Percentiles rank a stretch among this genome's conserved stretches.
These are phyloP conservation scores for Forsythia viridissima DNA, from an alignment of 257 asterid genomes.

Conservation along the genomic window DNA sequence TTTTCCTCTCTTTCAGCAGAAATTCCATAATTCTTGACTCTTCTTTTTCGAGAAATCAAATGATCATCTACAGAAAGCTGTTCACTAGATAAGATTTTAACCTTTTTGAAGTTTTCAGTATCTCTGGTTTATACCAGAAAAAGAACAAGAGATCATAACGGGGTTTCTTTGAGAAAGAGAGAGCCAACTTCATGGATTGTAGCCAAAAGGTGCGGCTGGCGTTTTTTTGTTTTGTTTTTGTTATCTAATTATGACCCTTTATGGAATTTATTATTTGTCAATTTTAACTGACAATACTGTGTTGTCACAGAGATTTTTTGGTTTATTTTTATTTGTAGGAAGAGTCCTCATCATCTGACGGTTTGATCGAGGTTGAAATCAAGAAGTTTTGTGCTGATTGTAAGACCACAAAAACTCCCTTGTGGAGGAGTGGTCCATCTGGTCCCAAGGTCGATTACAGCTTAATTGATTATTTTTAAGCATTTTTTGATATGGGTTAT, in stretches of 20 bases:
- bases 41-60: neutral
- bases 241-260: too few species aligned
- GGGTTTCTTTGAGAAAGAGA: neutral
- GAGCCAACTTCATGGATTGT: constrained; percentile 37
- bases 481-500: neutral
- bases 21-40: neutral
- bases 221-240: neutral
- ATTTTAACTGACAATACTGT: neutral
- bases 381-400: constrained; percentile 56
- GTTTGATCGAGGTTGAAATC: constrained; percentile 10
- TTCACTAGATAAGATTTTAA: neutral
- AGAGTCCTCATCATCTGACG: constrained; percentile 32
- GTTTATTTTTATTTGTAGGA: constrained; percentile 25
- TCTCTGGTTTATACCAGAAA: neutral
- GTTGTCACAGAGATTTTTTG: neutral
- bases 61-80: neutral
- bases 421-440: constrained; percentile 78
- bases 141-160: neutral
- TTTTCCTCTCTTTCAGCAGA: neutral
- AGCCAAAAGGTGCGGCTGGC: constrained; percentile 36
- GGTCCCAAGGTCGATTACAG: constrained; percentile 61
- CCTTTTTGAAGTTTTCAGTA: neutral
- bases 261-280: neutral
- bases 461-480: neutral
- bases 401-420: constrained; percentile 68